Evolutionary conservation across 176 grass and related monocot species (phyloP).

Genomic region (Avena eriantha): DNA sequence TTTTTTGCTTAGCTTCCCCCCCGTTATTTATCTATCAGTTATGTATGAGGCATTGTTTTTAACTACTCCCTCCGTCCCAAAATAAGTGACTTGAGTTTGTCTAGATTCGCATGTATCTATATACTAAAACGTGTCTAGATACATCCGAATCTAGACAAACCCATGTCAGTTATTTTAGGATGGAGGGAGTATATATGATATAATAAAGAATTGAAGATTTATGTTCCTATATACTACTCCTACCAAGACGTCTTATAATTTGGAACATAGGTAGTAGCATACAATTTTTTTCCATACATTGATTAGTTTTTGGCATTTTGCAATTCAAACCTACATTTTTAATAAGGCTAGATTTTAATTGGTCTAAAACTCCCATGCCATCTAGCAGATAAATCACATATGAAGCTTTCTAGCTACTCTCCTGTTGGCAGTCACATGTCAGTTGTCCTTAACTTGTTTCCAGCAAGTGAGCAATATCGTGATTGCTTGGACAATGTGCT

Average conservation of each 20-base stretch:
- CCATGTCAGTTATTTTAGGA: too few species aligned
- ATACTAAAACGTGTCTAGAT: too few species aligned
- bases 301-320: not conserved
- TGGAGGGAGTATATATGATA: too few species aligned
- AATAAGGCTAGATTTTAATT: slow-evolving; percentile 1
- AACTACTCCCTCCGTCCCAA: too few species aligned
- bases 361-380: not conserved
- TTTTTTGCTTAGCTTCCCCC: not conserved
- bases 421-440: not conserved
- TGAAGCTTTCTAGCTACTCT: not conserved
- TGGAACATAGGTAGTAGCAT: too few species aligned
- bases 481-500: slow-evolving; percentile 78
- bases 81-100: too few species aligned
- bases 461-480: slow-evolving; percentile 80
- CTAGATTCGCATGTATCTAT: too few species aligned
- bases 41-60: not conserved
- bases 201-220: too few species aligned
- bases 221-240: too few species aligned
- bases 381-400: not conserved
- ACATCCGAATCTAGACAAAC: too few species aligned
- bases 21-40: not conserved
- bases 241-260: too few species aligned
- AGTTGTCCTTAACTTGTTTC: slow-evolving; percentile 58
- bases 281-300: not conserved
- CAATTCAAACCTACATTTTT: not conserved